These are phyloP conservation scores for Moesziomyces antarcticus DNA, from an alignment of 1,284 basidiomycete species.

Conservation along the genomic window DNA sequence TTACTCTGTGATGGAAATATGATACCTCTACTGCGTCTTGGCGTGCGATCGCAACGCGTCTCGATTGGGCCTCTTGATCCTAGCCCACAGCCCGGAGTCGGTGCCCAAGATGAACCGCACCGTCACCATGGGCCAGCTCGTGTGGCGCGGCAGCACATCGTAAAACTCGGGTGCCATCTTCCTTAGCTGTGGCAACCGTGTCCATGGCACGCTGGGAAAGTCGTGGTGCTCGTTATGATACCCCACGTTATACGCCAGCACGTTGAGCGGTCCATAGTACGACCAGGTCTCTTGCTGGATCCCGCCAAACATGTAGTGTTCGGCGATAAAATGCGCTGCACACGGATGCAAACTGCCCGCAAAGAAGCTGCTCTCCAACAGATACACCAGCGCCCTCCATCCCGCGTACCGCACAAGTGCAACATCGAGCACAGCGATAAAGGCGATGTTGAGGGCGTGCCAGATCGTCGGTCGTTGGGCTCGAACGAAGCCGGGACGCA, in stretches of 20 bases:
- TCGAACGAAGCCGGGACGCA: slow-evolving; percentile 93
- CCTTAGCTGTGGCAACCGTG: slow-evolving; percentile 84
- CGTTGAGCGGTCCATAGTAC: slow-evolving; percentile 92
- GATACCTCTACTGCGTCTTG: background rate
- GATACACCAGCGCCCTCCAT: slow-evolving; percentile 73
- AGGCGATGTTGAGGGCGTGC: slow-evolving; percentile 82
- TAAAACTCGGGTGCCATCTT: slow-evolving; percentile 92
- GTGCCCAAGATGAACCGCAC: slow-evolving; percentile 86
- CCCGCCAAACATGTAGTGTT: slow-evolving; percentile 70
- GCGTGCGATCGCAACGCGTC: slow-evolving; percentile 5
- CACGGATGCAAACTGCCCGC: slow-evolving; percentile 94
- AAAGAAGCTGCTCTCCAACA: slow-evolving; percentile 89
- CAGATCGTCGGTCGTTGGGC: slow-evolving; percentile 82
- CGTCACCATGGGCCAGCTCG: slow-evolving; percentile 93
- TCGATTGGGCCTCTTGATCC: slow-evolving; percentile 54
- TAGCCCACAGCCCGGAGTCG: slow-evolving; percentile 59
- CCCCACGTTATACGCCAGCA: slow-evolving; percentile 95
- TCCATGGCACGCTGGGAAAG: slow-evolving; percentile 96
- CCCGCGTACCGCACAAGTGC: slow-evolving; percentile 67
- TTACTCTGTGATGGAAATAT: background rate
- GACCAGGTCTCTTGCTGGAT: slow-evolving; percentile 89
- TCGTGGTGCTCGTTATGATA: slow-evolving; percentile 99
- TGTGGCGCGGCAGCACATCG: slow-evolving; percentile 84
- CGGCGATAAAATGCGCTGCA: slow-evolving; percentile 96
- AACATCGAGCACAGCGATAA: slow-evolving; percentile 80